Conservation (phyloP, 2,329 filamentous ascomycete species). For the Pseudopyrenochaeta lycopersici region DNA sequence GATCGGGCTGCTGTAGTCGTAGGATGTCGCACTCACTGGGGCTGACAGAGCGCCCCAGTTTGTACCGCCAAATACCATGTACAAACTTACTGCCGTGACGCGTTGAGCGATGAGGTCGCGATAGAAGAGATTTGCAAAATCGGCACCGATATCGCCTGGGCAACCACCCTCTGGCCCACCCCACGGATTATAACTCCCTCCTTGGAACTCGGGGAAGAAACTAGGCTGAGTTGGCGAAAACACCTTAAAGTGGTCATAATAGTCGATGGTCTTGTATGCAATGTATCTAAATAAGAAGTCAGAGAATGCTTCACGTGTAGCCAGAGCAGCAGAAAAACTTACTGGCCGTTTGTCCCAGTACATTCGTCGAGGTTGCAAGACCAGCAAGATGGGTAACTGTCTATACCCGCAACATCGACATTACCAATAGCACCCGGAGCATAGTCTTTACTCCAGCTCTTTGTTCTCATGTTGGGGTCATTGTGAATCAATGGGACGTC, state of each 20-base stretch:
- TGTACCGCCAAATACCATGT: slow-evolving; percentile 72
- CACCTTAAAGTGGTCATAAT: slow-evolving; percentile 58
- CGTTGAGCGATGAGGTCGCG: slow-evolving; percentile 68
- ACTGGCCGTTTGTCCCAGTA: slow-evolving; percentile 65
- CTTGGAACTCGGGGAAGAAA: slow-evolving; percentile 69
- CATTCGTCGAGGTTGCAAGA: slow-evolving; percentile 70
- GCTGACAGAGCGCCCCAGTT: slow-evolving; percentile 69
- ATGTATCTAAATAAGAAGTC: slow-evolving; percentile 51
- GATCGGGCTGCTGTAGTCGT: slow-evolving; percentile 71
- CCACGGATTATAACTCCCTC: slow-evolving; percentile 69
- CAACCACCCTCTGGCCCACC: slow-evolving; percentile 67
- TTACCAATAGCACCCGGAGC: slow-evolving; percentile 61
- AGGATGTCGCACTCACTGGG: slow-evolving; percentile 67
- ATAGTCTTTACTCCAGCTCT: slow-evolving; percentile 69
- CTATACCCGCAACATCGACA: slow-evolving; percentile 63
- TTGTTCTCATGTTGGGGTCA: slow-evolving; percentile 66
- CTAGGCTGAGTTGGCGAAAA: slow-evolving; percentile 57
- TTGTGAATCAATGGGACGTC: slow-evolving; percentile 67
- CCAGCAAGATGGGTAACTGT: slow-evolving; percentile 67
- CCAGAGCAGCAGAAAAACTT: background rate
- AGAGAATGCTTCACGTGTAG: background rate
- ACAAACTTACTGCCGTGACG: slow-evolving; percentile 67
- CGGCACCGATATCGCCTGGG: slow-evolving; percentile 62
- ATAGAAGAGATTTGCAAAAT: slow-evolving; percentile 72
- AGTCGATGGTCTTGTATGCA: slow-evolving; percentile 61